Percentiles rank a stretch among this genome's conserved stretches.
These are phyloP conservation scores for Triangularia setosa DNA, from an alignment of 2,329 filamentous ascomycete genomes.

Conservation along the genomic window DNA sequence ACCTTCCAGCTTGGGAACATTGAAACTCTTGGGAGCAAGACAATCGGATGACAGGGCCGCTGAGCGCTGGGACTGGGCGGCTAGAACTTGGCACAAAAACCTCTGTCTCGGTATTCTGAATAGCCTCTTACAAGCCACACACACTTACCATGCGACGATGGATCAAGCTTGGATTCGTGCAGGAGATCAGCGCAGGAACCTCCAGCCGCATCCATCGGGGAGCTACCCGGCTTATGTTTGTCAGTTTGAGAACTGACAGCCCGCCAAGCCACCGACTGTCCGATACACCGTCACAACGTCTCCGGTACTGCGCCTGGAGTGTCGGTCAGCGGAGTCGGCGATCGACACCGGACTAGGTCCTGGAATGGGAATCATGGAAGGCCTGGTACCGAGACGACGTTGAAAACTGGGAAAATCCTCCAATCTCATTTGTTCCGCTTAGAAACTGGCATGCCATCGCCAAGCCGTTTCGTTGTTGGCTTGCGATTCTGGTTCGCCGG, in stretches of 20 bases:
- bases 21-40: not conserved
- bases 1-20: not conserved
- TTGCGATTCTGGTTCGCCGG: not conserved
- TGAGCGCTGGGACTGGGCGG: not conserved
- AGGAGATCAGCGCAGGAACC: not conserved
- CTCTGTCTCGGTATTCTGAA: not conserved
- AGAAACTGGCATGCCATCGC: not conserved
- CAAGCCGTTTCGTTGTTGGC: slow-evolving; percentile 12
- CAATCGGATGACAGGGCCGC: not conserved
- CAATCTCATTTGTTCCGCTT: slow-evolving; percentile 8
- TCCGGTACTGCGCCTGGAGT: not conserved
- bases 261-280: slow-evolving; percentile 5
- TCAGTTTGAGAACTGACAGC: not conserved
- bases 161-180: not conserved
- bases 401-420: not conserved
- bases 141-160: not conserved
- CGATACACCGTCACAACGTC: not conserved
- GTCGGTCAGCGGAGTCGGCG: not conserved
- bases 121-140: not conserved
- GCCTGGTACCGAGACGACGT: slow-evolving; percentile 16
- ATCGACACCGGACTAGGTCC: slow-evolving; percentile 11
- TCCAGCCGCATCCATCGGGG: not conserved
- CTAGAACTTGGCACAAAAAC: not conserved
- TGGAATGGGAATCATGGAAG: slow-evolving; percentile 22
- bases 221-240: not conserved